Base-by-base conservation (phyloP, 2,329 filamentous ascomycete genomes). In the Didymosphaeria variabile region DNA sequence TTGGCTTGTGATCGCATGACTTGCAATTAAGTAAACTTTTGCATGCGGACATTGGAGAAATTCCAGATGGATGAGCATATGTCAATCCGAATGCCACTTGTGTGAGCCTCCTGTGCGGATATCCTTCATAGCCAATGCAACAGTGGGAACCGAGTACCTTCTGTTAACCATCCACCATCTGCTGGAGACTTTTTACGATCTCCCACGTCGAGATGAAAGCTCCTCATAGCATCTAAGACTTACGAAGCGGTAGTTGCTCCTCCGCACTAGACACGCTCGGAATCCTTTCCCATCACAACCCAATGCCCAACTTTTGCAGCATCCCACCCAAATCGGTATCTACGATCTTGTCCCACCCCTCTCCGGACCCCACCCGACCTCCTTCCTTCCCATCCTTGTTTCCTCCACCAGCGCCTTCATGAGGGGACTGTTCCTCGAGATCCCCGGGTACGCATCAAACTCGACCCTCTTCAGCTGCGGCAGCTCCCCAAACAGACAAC, bases 361-460 rank as follows among this genome's bases (percentile, higher is more conserved):
- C 68, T 88, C 83, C 0, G 88, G 86, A 0, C 91, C 91, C 89
- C 90, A 94, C 19, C 79, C 79, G n/a, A 93, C 82, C 44, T 76
- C 77, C 64, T 85, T 84, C 26, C 84, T 78, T 19, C 82, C 80
- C 8, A 81, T 76, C 10, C 77, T 79, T 1, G 84, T 82, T 4
- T 85, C 82, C 1, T 85, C 80, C 9, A 90, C 74, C 21, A 94
- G 78, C 2, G 83, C 86, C 10, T 79, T 77, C 81, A 93, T 86
- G 78, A 94, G 86, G 32, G 84, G 86, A 15, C 88, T 87, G 1
- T 83, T 83, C 72, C 88, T 89, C 74, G 86, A 86, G 4, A 94
- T 88, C 56, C 86, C 86, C 0, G 85, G 79, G 72, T 85, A 91
- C 0, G 85, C 91, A 75, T 94, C 91, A 63, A 94, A 91, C 69